Base-by-base conservation (phyloP, 306 rosid species). In the Dryas octopetala region DNA sequence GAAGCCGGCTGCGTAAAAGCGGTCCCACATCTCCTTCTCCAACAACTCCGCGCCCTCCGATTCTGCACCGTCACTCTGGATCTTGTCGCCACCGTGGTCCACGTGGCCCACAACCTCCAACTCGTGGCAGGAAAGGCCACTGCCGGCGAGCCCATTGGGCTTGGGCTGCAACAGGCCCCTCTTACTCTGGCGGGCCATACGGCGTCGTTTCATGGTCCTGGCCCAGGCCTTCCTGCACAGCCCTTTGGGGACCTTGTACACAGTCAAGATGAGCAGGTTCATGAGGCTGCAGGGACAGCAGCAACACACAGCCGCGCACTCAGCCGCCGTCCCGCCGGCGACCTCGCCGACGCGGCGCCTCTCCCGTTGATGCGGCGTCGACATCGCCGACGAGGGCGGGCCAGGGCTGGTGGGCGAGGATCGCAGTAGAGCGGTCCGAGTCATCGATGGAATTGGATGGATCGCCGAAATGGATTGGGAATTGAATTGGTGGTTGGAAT, bases 21-120 rank as follows among this genome's bases (percentile, higher is more conserved):
- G 82, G 77, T 88, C 88, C 93, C 91, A 87, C 97, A 90, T 82
- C 81, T 91, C 90, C 57, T 85, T 79, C 82, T 91, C 98, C 62
- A 80, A 38, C 4, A 80, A 44, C 4, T 71, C 80, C 14, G 60
- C 83, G n/a, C 17, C 69, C 40, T 84, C 89, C 3, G 44, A 14
- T 12, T 71, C 67, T 3, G 7, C 76, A 23, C 3, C 67, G 70
- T 62, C 76, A 6, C 14, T 48, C 66, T 65, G 2, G 38, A 32
- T 51, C 3, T 47, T 66, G 11, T 38, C 6, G 19, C 46, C 57
- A 13, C 8, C 58, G 5, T 41, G 26, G 4, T 58, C 60, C 4
- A 9, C 45, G 15, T 38, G 9, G 1, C 59, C 59, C 38, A 32
- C 38, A 1, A 60, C 52, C 52, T 38, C 62, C 17, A 23, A n/a